These are phyloP conservation scores for Amanita pseudoporphyria DNA, from an alignment of 768 basidiomycete genomes.

Conservation along the genomic window DNA sequence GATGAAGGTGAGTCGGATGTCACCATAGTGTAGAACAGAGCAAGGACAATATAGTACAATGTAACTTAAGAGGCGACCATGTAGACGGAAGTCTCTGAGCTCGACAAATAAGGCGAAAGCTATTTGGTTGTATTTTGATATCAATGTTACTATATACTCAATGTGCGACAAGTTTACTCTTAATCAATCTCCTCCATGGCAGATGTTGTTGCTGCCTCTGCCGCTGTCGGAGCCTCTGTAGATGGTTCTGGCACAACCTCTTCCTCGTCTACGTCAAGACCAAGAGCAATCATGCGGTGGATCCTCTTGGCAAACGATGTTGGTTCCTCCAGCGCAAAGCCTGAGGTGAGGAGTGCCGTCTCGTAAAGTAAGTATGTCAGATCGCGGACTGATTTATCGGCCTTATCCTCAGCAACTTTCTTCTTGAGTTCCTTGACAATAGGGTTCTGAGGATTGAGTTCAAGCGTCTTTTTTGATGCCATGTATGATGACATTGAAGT, in stretches of 20 bases:
- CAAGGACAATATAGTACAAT: not conserved
- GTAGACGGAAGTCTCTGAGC: not conserved
- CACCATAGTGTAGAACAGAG: not conserved
- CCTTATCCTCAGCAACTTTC: conserved; percentile 95
- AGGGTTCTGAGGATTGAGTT: conserved; percentile 85
- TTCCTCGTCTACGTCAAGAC: conserved; percentile 76
- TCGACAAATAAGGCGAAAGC: not conserved
- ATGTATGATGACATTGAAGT: conserved; percentile 99
- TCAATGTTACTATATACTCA: not conserved
- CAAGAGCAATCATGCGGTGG: conserved; percentile 93
- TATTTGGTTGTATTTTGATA: conserved; percentile 1
- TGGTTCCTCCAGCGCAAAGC: conserved; percentile 94
- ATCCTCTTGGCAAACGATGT: conserved; percentile 93
- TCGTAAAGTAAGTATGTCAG: conserved; percentile 94
- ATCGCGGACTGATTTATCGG: conserved; percentile 97
- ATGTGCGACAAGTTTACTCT: conserved; percentile 7
- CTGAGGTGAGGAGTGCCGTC: conserved; percentile 91
- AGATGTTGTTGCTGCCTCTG: conserved; percentile 58
- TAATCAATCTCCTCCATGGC: conserved; percentile 98
- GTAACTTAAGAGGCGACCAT: not conserved
- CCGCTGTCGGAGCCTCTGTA: conserved; percentile 38
- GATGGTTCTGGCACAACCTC: conserved; percentile 31
- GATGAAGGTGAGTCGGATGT: not conserved
- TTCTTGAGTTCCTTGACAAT: conserved; percentile 95
- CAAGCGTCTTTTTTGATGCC: conserved; percentile 97